Percentiles rank a stretch among this genome's conserved stretches.
Conservation (phyloP, 495 filamentous ascomycete species). For the Penicillium macrosclerotiorum region DNA sequence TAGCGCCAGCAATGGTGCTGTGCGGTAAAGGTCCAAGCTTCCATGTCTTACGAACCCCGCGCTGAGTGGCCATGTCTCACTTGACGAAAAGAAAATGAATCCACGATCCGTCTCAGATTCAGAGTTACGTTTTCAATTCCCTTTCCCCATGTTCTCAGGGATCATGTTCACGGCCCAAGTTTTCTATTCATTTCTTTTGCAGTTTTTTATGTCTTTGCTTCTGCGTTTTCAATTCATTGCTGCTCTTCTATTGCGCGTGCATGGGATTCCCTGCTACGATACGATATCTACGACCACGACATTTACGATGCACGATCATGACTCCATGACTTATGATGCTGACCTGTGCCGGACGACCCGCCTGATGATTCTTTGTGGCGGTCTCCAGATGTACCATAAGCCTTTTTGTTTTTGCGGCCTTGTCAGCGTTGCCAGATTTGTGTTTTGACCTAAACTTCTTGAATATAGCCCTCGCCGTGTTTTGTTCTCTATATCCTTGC, state of each 20-base stretch:
- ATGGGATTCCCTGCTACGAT: slow-evolving; percentile 9
- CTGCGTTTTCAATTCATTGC: background rate
- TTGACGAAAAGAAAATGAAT: slow-evolving; percentile 16
- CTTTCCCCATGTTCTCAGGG: too few species aligned
- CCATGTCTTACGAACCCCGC: slow-evolving; percentile 7
- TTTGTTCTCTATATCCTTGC: too few species aligned
- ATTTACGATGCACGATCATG: slow-evolving; percentile 23
- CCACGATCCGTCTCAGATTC: slow-evolving; percentile 17
- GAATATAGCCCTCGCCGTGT: too few species aligned
- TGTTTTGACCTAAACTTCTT: too few species aligned
- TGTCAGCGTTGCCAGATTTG: too few species aligned
- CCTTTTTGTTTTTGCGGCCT: too few species aligned
- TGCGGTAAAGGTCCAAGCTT: slow-evolving; percentile 11
- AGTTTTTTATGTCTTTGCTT: slow-evolving; percentile 7
- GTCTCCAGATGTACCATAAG: slow-evolving; percentile 23
- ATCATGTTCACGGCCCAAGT: background rate
- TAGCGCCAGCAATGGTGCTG: slow-evolving; percentile 19
- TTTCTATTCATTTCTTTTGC: slow-evolving; percentile 9
- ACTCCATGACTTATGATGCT: slow-evolving; percentile 20
- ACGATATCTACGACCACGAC: slow-evolving; percentile 27
- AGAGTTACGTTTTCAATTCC: background rate
- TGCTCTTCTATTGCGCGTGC: slow-evolving; percentile 4
- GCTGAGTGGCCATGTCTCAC: slow-evolving; percentile 23
- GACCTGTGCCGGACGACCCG: slow-evolving; percentile 8
- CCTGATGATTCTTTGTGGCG: background rate